Conservation (phyloP, 2,329 filamentous ascomycete genomes). For the Aspergillus fructus region DNA sequence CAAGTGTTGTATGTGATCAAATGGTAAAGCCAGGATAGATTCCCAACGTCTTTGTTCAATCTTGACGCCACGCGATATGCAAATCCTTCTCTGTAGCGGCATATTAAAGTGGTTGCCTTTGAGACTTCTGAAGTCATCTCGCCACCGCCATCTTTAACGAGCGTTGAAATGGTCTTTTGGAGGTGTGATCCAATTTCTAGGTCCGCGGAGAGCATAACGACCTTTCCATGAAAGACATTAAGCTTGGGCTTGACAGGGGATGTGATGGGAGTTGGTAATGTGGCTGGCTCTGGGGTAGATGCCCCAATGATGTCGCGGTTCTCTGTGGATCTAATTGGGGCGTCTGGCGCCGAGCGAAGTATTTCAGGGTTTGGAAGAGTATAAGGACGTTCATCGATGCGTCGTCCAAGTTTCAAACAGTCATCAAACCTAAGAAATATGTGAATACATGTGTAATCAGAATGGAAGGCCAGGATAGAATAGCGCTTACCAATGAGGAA, state of each 20-base stretch:
- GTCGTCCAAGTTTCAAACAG: constrained; percentile 86
- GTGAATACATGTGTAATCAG: constrained; percentile 18
- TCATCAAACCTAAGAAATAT: constrained; percentile 75
- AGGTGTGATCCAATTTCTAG: constrained; percentile 69
- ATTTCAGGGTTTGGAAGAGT: constrained; percentile 82
- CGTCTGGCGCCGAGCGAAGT: constrained; percentile 59
- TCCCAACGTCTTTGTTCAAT: constrained; percentile 79
- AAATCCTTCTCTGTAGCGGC: constrained; percentile 78
- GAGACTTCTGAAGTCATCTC: constrained; percentile 63
- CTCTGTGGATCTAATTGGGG: constrained; percentile 56
- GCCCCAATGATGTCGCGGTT: constrained; percentile 68
- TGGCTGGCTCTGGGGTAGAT: constrained; percentile 52
- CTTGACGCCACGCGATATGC: constrained; percentile 77
- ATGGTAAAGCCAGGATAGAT: constrained; percentile 90
- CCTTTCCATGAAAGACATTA: constrained; percentile 74
- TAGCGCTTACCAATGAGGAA: constrained; percentile 77
- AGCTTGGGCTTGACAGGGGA: constrained; percentile 49
- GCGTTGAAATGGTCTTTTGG: constrained; percentile 63
- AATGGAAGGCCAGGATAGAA: neutral
- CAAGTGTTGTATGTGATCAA: constrained; percentile 85
- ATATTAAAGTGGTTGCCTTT: constrained; percentile 79
- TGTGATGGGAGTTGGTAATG: constrained; percentile 32
- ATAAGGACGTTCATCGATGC: constrained; percentile 87
- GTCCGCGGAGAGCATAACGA: constrained; percentile 74
- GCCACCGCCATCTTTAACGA: constrained; percentile 73